A percentile compares a stretch with the other conserved stretches of the same genome.
Evolutionary conservation across 2,329 filamentous ascomycete genomes (phyloP).

Genomic region (Colletotrichum sp.): DNA sequence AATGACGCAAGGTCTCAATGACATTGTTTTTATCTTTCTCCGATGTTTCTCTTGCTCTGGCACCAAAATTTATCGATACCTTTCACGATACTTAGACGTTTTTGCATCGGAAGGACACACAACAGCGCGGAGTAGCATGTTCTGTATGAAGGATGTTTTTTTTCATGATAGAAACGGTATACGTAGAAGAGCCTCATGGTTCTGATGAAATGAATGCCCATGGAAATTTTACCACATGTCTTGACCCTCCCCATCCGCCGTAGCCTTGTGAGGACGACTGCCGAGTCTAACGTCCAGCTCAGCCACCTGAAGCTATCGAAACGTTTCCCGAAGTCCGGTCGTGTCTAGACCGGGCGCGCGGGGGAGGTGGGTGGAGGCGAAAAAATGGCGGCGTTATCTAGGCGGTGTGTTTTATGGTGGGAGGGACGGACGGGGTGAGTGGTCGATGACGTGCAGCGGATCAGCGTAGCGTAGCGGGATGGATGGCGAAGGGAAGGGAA

Average conservation of each 20-base stretch:
- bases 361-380: neutral
- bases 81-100: neutral
- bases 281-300: neutral
- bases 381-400: neutral
- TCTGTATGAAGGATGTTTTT: neutral
- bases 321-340: neutral
- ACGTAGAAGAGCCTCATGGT: conserved; percentile 11
- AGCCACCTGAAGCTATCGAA: neutral
- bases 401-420: conserved; percentile 1
- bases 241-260: neutral
- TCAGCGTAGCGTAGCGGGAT: neutral
- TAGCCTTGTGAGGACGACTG: neutral
- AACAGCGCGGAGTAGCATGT: neutral
- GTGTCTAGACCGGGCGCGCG: neutral
- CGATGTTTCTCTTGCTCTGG: neutral
- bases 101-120: neutral
- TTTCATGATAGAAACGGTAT: neutral
- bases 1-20: neutral
- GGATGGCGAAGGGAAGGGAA: neutral
- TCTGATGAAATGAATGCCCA: conserved; percentile 3
- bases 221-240: neutral
- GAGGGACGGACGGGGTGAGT: neutral
- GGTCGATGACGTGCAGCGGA: conserved; percentile 15
- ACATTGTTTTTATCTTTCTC: neutral
- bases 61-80: neutral